Conservation (phyloP, 345 rosid genomes). For the Populus alba region DNA sequence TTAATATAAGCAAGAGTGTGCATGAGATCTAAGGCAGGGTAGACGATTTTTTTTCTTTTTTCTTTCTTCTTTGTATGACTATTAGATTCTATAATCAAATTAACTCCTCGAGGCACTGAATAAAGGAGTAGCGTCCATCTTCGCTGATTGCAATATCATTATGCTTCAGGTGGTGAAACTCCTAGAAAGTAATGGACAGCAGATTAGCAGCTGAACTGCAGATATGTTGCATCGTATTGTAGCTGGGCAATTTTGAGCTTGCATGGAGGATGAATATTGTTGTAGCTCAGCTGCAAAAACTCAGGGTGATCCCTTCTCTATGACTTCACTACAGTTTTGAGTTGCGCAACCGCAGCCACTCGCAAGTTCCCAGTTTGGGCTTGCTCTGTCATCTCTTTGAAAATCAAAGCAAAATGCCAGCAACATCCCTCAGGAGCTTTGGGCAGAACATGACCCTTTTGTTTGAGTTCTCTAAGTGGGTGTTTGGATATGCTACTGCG, state of each 20-base stretch:
- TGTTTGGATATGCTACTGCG: no score
- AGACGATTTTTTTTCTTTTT: neutral
- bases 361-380: constrained; percentile 80
- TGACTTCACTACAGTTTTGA: neutral
- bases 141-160: neutral
- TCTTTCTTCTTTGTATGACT: no score
- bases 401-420: constrained; percentile 83
- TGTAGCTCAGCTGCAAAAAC: neutral
- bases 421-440: constrained; percentile 99
- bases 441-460: constrained; percentile 80
- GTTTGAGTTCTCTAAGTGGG: constrained; percentile 59
- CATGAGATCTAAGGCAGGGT: neutral
- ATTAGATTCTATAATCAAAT: neutral
- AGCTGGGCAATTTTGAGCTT: neutral
- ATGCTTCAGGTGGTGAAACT: neutral
- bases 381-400: constrained; percentile 87
- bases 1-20: neutral
- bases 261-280: neutral
- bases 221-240: neutral
- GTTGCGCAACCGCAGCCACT: constrained; percentile 85
- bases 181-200: neutral
- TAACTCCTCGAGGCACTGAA: neutral
- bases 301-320: neutral
- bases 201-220: neutral
- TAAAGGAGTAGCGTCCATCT: neutral